phyloP scores from a whole-genome alignment of 352 stramenopile genomes.

The Thraustochytrium sp. region DNA sequence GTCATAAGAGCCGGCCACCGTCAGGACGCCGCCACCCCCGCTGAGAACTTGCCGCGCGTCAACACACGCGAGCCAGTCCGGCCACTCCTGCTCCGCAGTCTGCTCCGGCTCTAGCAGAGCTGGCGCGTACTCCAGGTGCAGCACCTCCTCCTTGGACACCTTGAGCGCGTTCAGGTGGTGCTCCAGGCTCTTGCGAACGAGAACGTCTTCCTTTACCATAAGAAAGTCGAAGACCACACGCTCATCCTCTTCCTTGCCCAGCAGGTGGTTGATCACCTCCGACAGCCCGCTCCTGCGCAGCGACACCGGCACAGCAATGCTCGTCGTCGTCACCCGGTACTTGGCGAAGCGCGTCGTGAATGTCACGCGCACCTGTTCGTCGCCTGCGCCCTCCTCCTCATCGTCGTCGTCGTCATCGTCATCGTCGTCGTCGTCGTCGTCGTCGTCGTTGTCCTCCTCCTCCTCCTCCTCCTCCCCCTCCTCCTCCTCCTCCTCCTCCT shows the following conservation, averaged over 20 bases:
- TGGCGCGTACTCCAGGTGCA: constrained; percentile 48
- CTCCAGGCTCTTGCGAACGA: constrained; percentile 31
- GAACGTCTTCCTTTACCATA: constrained; percentile 37
- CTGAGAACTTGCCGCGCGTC: neutral
- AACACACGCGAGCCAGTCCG: constrained; percentile 36
- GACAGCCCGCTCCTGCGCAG: constrained; percentile 44
- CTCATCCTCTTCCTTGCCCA: neutral
- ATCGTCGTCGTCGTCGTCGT: neutral
- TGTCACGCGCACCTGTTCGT: constrained; percentile 30
- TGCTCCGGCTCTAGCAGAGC: constrained; percentile 26
- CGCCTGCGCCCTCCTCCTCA: neutral
- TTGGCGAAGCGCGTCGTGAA: constrained; percentile 37
- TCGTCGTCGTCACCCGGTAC: constrained; percentile 41
- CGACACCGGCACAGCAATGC: constrained; percentile 42
- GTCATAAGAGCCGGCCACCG: constrained; percentile 4
- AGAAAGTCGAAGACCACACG: constrained; percentile 46
- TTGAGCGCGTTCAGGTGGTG: constrained; percentile 25
- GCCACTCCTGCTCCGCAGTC: constrained; percentile 7
- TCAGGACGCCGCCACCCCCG: neutral
- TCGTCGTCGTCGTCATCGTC: neutral
- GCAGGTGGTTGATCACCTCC: constrained; percentile 49
- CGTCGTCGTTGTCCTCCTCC: neutral
- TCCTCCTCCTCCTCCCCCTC: neutral
- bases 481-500: neutral
- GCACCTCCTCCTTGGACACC: constrained; percentile 43